Evolutionary conservation across 306 rosid genomes (phyloP).

Genomic region (Phaseolus lunatus): DNA sequence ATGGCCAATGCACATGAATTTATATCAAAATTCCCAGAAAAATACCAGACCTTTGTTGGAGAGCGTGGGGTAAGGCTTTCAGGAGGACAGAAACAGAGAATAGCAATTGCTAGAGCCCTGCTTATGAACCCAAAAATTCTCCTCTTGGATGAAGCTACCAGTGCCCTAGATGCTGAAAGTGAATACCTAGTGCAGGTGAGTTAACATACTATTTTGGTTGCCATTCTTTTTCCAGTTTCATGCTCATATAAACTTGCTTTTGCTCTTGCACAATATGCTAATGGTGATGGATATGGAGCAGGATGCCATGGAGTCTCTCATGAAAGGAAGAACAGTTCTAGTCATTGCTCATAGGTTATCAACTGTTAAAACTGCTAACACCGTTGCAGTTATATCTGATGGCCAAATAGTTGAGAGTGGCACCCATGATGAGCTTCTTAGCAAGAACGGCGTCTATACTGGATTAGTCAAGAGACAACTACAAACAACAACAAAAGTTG

Average conservation of each 20-base stretch:
- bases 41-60: constrained; percentile 69
- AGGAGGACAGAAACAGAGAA: constrained; percentile 82
- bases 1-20: constrained; percentile 83
- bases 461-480: constrained; percentile 66
- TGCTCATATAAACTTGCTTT: constrained; percentile 22
- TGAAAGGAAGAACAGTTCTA: constrained; percentile 77
- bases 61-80: constrained; percentile 77
- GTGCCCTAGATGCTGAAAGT: constrained; percentile 84
- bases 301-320: constrained; percentile 84
- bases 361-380: constrained; percentile 69
- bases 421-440: constrained; percentile 70
- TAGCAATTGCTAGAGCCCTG: constrained; percentile 80
- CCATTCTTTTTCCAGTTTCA: constrained; percentile 14
- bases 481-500: constrained; percentile 56
- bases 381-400: constrained; percentile 68
- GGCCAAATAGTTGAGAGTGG: constrained; percentile 75
- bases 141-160: constrained; percentile 79
- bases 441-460: constrained; percentile 64
- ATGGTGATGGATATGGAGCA: constrained; percentile 40
- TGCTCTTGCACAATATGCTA: constrained; percentile 16
- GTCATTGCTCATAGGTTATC: constrained; percentile 83
- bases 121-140: constrained; percentile 72
- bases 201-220: neutral
- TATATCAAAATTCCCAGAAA: constrained; percentile 67
- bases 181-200: constrained; percentile 75